phyloP scores from a whole-genome alignment of 768 basidiomycete species.

The Suillus cothurnatus region DNA sequence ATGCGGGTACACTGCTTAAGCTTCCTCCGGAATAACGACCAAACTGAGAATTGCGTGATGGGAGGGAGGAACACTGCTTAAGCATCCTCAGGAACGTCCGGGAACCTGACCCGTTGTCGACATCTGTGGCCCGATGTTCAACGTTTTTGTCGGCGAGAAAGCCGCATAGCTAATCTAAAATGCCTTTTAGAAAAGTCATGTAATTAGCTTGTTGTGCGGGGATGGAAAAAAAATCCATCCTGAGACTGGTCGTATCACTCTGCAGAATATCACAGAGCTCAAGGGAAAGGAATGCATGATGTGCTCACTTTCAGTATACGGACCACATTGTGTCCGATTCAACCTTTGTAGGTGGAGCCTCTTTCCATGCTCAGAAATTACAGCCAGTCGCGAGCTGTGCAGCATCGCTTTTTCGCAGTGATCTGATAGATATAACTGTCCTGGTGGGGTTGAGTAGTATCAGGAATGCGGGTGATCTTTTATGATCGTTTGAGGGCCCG shows the following conservation, averaged over 20 bases:
- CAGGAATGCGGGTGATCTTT: too few relatives aligned
- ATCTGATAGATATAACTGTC: too few relatives aligned
- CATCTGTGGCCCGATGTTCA: slow-evolving; percentile 47
- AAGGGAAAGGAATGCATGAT: not conserved
- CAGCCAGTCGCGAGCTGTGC: too few relatives aligned
- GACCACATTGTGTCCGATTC: not conserved
- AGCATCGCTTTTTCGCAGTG: too few relatives aligned
- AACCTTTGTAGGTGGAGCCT: not conserved
- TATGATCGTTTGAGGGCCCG: too few relatives aligned
- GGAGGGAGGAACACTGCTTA: too few relatives aligned
- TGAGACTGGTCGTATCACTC: slow-evolving; percentile 89
- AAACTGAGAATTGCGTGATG: too few relatives aligned
- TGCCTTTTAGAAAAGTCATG: slow-evolving; percentile 91
- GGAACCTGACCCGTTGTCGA: slow-evolving; percentile 58
- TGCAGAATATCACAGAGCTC: too few relatives aligned
- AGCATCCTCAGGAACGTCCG: not conserved
- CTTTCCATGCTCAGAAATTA: too few relatives aligned
- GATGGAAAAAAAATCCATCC: slow-evolving; percentile 88
- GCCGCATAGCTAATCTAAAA: slow-evolving; percentile 90
- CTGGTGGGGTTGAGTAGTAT: too few relatives aligned
- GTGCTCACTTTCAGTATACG: not conserved
- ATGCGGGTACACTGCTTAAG: not conserved
- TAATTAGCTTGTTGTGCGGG: slow-evolving; percentile 95
- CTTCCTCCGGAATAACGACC: too few relatives aligned
- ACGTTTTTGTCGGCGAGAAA: slow-evolving; percentile 86